phyloP scores from a whole-genome alignment of 805 yeast genomes.

The Starmerella roubikii region DNA sequence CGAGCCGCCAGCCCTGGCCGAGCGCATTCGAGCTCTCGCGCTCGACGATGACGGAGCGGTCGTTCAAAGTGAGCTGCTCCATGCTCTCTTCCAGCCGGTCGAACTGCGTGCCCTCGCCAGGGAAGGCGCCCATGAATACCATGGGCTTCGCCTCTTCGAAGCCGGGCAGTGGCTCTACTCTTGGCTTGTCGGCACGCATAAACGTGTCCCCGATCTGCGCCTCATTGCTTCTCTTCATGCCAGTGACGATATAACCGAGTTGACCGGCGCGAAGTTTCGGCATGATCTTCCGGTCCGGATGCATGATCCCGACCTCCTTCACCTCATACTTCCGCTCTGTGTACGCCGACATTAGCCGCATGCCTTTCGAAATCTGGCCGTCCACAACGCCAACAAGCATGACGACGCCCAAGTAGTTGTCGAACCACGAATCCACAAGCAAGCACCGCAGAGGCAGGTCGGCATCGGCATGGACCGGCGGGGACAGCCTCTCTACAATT shows the following conservation, averaged over 20 bases:
- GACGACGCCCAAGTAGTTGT: constrained; percentile 81
- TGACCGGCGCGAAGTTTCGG: constrained; percentile 69
- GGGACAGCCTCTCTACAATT: constrained; percentile 66
- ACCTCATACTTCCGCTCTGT: constrained; percentile 68
- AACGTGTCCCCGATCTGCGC: constrained; percentile 89
- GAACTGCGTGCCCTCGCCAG: constrained; percentile 88
- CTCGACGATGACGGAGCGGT: constrained; percentile 77
- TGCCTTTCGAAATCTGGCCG: constrained; percentile 63
- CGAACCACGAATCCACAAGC: constrained; percentile 96
- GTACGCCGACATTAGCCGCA: constrained; percentile 62
- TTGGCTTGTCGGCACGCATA: constrained; percentile 35
- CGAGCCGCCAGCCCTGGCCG: constrained; percentile 96
- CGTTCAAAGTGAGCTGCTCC: constrained; percentile 77
- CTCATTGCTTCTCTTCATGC: constrained; percentile 76
- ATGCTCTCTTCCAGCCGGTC: constrained; percentile 79
- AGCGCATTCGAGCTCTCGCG: constrained; percentile 86
- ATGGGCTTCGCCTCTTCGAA: constrained; percentile 95
- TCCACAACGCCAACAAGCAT: constrained; percentile 73
- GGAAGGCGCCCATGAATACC: constrained; percentile 97
- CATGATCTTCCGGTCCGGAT: constrained; percentile 68
- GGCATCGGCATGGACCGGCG: constrained; percentile 36
- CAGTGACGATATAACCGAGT: constrained; percentile 88
- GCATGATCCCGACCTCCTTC: constrained; percentile 89
- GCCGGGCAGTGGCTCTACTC: constrained; percentile 72
- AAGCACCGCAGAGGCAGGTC: constrained; percentile 52